These are phyloP conservation scores for Schizosaccharomyces osmophilus DNA, from an alignment of 805 yeast genomes.

Conservation along the genomic window DNA sequence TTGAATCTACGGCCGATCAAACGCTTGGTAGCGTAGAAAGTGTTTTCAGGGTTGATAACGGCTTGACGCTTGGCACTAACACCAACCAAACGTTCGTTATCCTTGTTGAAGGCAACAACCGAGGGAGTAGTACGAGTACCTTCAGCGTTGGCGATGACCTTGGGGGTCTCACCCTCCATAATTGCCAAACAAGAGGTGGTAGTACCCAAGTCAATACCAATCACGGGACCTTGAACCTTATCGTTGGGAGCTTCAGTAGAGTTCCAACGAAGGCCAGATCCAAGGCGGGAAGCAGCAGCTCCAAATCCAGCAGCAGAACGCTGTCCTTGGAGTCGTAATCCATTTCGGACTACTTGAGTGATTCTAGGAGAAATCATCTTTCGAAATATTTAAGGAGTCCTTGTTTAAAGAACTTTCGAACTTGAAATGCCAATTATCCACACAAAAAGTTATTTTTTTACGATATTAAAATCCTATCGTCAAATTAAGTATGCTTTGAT, in stretches of 20 bases:
- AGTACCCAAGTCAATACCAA: conserved; percentile 72
- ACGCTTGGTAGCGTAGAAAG: conserved; percentile 84
- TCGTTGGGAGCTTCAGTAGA: conserved; percentile 15
- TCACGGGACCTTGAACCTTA: conserved; percentile 35
- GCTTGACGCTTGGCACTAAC: conserved; percentile 92
- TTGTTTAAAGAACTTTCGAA: too few relatives aligned
- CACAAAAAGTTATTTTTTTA: too few relatives aligned
- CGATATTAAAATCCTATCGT: too few relatives aligned
- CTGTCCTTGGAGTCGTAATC: neutral
- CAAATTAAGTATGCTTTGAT: too few relatives aligned
- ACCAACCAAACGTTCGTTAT: conserved; percentile 79
- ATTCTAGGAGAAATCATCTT: too few relatives aligned
- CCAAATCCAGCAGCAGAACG: neutral
- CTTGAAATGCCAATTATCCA: too few relatives aligned
- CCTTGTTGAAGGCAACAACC: conserved; percentile 79
- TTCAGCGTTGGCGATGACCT: conserved; percentile 54
- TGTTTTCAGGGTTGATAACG: conserved; percentile 79
- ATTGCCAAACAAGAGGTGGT: conserved; percentile 77
- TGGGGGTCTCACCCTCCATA: conserved; percentile 49
- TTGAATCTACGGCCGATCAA: conserved; percentile 80
- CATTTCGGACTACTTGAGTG: too few relatives aligned
- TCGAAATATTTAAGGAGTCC: too few relatives aligned
- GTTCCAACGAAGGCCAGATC: conserved; percentile 19
- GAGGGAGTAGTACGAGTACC: conserved; percentile 77
- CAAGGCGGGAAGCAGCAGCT: neutral